Base-by-base conservation (phyloP, 2,329 filamentous ascomycete species). In the Uncinocarpus reesii region DNA sequence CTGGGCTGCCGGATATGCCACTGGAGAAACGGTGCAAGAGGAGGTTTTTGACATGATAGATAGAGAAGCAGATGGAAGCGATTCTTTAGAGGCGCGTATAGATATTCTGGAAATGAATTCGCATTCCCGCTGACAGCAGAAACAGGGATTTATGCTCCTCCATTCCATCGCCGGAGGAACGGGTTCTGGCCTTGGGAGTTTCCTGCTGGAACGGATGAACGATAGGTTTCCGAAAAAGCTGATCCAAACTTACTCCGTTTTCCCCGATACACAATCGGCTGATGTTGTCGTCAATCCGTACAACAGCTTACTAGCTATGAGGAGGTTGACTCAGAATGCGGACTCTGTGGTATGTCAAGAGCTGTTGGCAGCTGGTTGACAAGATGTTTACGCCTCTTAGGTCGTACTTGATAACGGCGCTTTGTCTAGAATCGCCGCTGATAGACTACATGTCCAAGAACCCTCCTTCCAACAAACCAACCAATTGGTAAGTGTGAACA, bases 41-140 rank as follows among this genome's bases (percentile, higher is more conserved):
- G 92, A 98, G 65, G 87, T 98, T 48, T 86, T 98, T 76, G 93
- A 98, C 65, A 98, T 98, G 88, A 95, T 98, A 61, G 92, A 98
- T 64, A 84, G 92, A 52, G 92, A 98, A 66, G 92, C 93, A 13
- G 92, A 98, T 67, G 93, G 93, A 26, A 96, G 90, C 64, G 92
- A 98, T 67, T 95, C 89, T 45, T 76, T 98, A 3, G 92, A 98
- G 74, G 84, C 84, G 65, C 31, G 65, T 7, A 23, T 13, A 16
- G 20, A 35, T 21, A 1, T 1, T 11, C 16, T 7, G 11, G 21
- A 42, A 3, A 7, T 8, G 4, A 21, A 5, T 21, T 18, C 3
- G 21, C 13, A 8, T 6, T 8, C n/a, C 42, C 55, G 16, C 55
- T 45, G 16, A 44, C 10, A 26, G 28, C 8, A 37, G 21, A 5